Evolutionary conservation across 163 green algal species (phyloP).

Genomic region (Scenedesmus sp.): DNA sequence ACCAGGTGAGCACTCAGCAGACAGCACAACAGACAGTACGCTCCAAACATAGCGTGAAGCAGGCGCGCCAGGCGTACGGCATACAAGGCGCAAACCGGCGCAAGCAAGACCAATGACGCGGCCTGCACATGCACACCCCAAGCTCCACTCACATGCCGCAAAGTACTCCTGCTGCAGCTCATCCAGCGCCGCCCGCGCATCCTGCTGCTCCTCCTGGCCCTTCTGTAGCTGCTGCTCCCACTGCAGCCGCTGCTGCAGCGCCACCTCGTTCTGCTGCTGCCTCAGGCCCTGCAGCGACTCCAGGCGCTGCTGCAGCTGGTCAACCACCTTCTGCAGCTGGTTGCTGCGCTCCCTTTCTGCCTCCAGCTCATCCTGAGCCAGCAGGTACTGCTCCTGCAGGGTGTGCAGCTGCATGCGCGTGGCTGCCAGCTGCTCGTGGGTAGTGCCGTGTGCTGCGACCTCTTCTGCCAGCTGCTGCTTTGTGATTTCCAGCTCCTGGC

Average conservation of each 20-base stretch:
- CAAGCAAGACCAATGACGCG: too few relatives aligned
- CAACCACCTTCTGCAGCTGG: conserved; percentile 14
- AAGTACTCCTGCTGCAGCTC: conserved; percentile 46
- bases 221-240: conserved; percentile 21
- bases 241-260: neutral
- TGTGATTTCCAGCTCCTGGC: conserved; percentile 11
- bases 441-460: conserved; percentile 19
- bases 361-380: conserved; percentile 22
- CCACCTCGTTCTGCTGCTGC: conserved; percentile 20
- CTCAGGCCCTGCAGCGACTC: conserved; percentile 11
- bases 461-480: conserved; percentile 23
- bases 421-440: conserved; percentile 12
- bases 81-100: too few relatives aligned
- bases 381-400: conserved; percentile 23
- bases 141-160: conserved; percentile 43
- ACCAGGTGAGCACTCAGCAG: neutral
- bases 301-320: conserved; percentile 24
- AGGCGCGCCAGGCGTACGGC: too few relatives aligned
- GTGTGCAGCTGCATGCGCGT: conserved; percentile 8
- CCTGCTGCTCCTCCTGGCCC: conserved; percentile 12
- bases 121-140: neutral
- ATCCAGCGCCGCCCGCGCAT: neutral
- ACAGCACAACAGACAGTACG: neutral
- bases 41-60: too few relatives aligned
- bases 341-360: neutral